phyloP scores from a whole-genome alignment of 2,329 filamentous ascomycete species.

The Cytospora schulzeri region DNA sequence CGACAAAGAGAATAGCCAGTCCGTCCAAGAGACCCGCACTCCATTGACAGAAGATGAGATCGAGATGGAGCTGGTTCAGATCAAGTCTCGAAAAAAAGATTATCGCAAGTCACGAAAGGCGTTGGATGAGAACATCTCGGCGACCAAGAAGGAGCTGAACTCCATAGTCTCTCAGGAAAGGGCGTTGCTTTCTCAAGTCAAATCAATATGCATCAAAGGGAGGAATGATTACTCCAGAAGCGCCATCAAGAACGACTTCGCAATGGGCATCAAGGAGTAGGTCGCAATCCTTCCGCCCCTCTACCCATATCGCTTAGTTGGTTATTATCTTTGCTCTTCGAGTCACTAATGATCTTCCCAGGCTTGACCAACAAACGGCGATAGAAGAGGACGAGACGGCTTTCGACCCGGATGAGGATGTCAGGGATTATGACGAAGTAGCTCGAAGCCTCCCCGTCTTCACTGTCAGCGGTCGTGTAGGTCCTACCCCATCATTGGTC shows the following conservation, averaged over 20 bases:
- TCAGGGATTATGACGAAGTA: constrained; percentile 60
- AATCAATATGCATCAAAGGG: constrained; percentile 49
- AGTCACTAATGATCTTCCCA: constrained; percentile 19
- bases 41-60: not conserved
- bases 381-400: constrained; percentile 55
- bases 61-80: not conserved
- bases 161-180: constrained; percentile 34
- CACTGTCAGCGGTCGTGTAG: constrained; percentile 58
- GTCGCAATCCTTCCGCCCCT: constrained; percentile 1
- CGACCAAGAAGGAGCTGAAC: constrained; percentile 39
- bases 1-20: not conserved
- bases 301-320: not conserved
- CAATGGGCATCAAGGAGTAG: constrained; percentile 57
- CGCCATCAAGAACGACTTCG: constrained; percentile 61
- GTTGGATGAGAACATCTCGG: not conserved
- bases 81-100: constrained; percentile 8
- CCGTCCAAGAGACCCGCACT: not conserved
- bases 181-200: constrained; percentile 35
- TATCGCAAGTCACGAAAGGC: not conserved
- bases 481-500: not conserved
- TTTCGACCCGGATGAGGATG: constrained; percentile 57
- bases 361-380: constrained; percentile 55
- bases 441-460: constrained; percentile 61
- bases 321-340: not conserved
- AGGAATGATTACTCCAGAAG: constrained; percentile 56